phyloP scores from a whole-genome alignment of 345 rosid species.

The Raphanus raphanistrum region DNA sequence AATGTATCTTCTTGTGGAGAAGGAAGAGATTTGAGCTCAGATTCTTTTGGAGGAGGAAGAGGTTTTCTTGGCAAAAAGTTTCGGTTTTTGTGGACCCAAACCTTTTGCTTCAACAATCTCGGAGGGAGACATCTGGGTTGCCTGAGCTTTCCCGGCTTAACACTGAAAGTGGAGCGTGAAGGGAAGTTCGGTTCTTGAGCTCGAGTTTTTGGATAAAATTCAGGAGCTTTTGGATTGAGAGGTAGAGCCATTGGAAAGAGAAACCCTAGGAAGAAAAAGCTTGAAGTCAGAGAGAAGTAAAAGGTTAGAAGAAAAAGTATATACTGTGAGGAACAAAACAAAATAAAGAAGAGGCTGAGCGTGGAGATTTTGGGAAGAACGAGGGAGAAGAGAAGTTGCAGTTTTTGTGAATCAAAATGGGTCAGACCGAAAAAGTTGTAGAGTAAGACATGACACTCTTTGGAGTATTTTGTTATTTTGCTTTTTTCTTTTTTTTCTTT shows the following conservation, averaged over 20 bases:
- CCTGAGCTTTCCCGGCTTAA: background rate
- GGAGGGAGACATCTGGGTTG: constrained; percentile 17
- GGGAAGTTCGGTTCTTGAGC: background rate
- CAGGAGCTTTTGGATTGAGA: constrained; percentile 17
- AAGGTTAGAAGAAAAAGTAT: background rate
- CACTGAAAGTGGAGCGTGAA: background rate
- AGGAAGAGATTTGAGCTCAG: background rate
- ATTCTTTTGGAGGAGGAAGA: background rate
- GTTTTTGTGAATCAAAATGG: constrained; percentile 16
- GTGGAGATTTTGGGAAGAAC: background rate
- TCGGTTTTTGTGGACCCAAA: background rate
- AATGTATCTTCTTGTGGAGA: background rate
- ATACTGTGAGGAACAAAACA: background rate
- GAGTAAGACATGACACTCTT: constrained; percentile 5
- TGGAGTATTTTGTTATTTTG: background rate
- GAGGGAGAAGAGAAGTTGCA: background rate
- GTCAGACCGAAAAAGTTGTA: constrained; percentile 13
- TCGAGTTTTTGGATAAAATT: background rate
- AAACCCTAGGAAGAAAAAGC: constrained; percentile 3
- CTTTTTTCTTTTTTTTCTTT: too few relatives aligned
- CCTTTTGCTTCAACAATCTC: background rate
- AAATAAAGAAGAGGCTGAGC: background rate
- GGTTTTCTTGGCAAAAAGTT: background rate
- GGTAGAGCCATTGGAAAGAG: background rate
- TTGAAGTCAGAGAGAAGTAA: background rate